Base-by-base conservation (phyloP, 2,329 filamentous ascomycete species). In the Colletotrichum simmondsii region DNA sequence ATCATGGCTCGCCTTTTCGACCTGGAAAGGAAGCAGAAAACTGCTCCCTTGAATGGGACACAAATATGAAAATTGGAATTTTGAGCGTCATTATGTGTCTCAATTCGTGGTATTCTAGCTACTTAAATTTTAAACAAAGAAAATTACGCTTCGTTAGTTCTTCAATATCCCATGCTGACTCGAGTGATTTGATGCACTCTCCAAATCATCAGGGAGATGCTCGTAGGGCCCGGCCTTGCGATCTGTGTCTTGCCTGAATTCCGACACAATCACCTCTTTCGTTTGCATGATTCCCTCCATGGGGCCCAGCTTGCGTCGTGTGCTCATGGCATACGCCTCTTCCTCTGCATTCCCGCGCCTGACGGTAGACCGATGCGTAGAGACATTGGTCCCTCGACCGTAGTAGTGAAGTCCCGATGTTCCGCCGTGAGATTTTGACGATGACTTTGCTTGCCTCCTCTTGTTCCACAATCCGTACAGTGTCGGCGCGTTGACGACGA, bases 401-500 rank as follows among this genome's bases (percentile, higher is more conserved):
- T 68, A 74, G 30, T 74, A 56, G 26, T 71, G 60, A 14, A 72
- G 53, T 26, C 72, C 72, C 2, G 68, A 72, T 5, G 69, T 62
- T 3, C 52, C 56, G 2, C 56, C 69, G 8, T 63, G 49, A 59
- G 14, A 77, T 77, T 63, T 75, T 52, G 14, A 77, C 67, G 10
- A 78, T 71, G 74, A 71, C 42, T 75, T 78, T 6, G 77, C 73
- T 52, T 75, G 70, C 46, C 65, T 73, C 11, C 60, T 67, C 58
- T 78, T 79, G 37, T 81, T 81, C 79, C 79, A 81, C 2, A 81
- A 71, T 3, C 78, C 80, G 66, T 81, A 83, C 11, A 84, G 70
- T 0, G 82, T 82, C 1, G 83, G 82, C 0, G 79, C 78, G 65
- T 85, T 85, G 24, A 84, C 83, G 6, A 85, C 82, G 19, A 72